Percentiles rank a stretch among this genome's conserved stretches.
Conservation (phyloP, 306 rosid genomes). For the Dalbergia cultrata region DNA sequence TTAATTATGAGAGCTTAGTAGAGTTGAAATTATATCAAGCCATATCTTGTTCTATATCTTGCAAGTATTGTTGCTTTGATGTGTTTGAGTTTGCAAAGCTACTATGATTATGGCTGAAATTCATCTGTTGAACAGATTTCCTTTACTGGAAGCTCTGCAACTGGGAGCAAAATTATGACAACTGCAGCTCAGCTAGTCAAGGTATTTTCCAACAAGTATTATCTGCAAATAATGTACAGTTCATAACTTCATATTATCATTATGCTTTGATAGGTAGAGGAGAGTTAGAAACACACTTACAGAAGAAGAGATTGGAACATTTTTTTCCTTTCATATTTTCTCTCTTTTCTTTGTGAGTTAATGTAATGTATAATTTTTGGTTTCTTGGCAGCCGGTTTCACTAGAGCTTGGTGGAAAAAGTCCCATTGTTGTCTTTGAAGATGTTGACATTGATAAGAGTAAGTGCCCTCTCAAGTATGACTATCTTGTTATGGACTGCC, state of each 20-base stretch:
- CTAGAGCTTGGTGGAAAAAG: slow-evolving; percentile 91
- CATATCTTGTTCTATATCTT: not conserved
- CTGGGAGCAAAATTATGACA: slow-evolving; percentile 88
- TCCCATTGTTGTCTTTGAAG: slow-evolving; percentile 84
- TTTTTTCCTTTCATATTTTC: not conserved
- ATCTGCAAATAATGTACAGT: slow-evolving; percentile 20
- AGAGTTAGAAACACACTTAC: not conserved
- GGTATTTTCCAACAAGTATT: slow-evolving; percentile 49
- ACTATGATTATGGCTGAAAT: slow-evolving; percentile 41
- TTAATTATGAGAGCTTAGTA: not conserved
- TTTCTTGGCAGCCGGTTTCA: slow-evolving; percentile 77
- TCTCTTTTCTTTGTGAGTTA: slow-evolving; percentile 26
- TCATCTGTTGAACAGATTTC: slow-evolving; percentile 65
- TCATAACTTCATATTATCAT: not conserved
- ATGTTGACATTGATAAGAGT: slow-evolving; percentile 91
- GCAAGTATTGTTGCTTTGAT: slow-evolving; percentile 1
- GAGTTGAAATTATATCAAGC: slow-evolving; percentile 11
- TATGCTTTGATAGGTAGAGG: slow-evolving; percentile 24
- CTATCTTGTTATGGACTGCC: not conserved
- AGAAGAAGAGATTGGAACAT: not conserved
- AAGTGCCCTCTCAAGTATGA: slow-evolving; percentile 45
- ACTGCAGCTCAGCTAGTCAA: slow-evolving; percentile 78
- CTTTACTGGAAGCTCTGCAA: slow-evolving; percentile 81
- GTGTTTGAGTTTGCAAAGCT: slow-evolving; percentile 41
- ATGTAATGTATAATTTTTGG: slow-evolving; percentile 32